These are phyloP conservation scores for Infundibulicybe gibba DNA, from an alignment of 768 basidiomycete species.

Conservation along the genomic window DNA sequence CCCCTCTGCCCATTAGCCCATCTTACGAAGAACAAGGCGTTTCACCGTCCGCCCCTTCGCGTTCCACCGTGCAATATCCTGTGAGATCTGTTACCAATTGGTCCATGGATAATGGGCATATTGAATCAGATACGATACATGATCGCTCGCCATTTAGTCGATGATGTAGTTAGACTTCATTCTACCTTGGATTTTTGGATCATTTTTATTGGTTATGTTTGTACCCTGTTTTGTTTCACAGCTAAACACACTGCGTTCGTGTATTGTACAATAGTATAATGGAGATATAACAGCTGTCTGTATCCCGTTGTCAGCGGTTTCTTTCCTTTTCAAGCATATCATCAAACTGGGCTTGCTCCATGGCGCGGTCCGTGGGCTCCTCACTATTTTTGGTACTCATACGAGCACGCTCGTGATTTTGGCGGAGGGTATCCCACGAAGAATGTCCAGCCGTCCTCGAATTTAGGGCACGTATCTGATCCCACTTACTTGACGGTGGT, in stretches of 20 bases:
- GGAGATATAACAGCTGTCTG: slow-evolving; percentile 5
- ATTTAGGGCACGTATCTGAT: slow-evolving; percentile 60
- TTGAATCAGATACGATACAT: too few species aligned
- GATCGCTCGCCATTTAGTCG: too few species aligned
- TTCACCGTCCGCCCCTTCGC: slow-evolving; percentile 11
- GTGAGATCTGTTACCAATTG: slow-evolving; percentile 11
- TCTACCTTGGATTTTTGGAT: neutral
- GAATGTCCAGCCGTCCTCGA: slow-evolving; percentile 38
- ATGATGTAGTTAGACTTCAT: too few species aligned
- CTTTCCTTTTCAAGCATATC: slow-evolving; percentile 58
- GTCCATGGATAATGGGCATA: neutral
- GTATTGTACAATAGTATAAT: slow-evolving; percentile 8
- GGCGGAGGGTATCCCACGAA: slow-evolving; percentile 67
- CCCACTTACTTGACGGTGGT: slow-evolving; percentile 47
- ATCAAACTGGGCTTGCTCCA: slow-evolving; percentile 56
- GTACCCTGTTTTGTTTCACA: neutral
- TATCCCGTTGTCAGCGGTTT: slow-evolving; percentile 18
- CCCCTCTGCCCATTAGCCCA: slow-evolving; percentile 36
- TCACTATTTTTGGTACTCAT: slow-evolving; percentile 9
- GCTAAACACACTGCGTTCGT: too few species aligned
- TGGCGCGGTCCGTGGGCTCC: slow-evolving; percentile 25
- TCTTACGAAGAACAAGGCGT: slow-evolving; percentile 26
- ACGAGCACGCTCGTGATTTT: slow-evolving; percentile 43
- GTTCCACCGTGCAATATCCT: slow-evolving; percentile 7
- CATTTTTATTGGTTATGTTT: slow-evolving; percentile 1